phyloP scores from a whole-genome alignment of 1,139 yeast species.

The Candida buenavistaensis region DNA sequence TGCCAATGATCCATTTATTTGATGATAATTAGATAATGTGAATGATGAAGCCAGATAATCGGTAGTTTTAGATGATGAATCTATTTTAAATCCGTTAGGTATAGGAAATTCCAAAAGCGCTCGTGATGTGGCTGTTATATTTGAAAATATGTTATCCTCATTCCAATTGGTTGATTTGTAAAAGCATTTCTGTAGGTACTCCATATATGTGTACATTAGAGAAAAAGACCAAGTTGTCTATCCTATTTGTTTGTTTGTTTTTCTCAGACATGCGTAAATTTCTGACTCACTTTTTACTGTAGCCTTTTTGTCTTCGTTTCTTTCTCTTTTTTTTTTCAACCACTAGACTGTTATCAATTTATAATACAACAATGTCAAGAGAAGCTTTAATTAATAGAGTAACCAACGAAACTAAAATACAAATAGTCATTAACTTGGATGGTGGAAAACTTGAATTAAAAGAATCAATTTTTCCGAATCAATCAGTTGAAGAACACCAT shows the following conservation, averaged over 20 bases:
- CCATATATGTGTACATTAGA: conserved; percentile 88
- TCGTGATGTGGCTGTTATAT: conserved; percentile 67
- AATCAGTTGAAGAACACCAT: conserved; percentile 43
- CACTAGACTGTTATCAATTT: conserved; percentile 2
- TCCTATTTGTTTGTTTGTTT: background rate
- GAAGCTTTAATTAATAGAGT: conserved; percentile 49
- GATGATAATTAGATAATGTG: conserved; percentile 64
- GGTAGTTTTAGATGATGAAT: conserved; percentile 72
- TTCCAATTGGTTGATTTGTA: conserved; percentile 73
- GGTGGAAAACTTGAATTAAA: conserved; percentile 74
- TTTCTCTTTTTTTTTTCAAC: conserved; percentile 3
- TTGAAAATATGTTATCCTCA: conserved; percentile 72
- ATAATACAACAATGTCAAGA: conserved; percentile 9
- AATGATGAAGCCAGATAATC: conserved; percentile 73
- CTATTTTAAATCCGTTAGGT: conserved; percentile 69
- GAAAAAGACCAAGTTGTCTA: too few species aligned
- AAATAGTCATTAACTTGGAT: conserved; percentile 77
- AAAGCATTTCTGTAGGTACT: conserved; percentile 73
- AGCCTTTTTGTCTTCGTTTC: background rate
- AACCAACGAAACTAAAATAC: conserved; percentile 93
- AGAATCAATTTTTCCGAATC: conserved; percentile 48
- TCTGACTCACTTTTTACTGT: too few species aligned
- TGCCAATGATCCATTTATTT: conserved; percentile 80
- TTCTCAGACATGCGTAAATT: background rate
- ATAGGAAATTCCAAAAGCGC: conserved; percentile 72